Base-by-base conservation (phyloP, 495 filamentous ascomycete species). In the Tuber borchii region DNA sequence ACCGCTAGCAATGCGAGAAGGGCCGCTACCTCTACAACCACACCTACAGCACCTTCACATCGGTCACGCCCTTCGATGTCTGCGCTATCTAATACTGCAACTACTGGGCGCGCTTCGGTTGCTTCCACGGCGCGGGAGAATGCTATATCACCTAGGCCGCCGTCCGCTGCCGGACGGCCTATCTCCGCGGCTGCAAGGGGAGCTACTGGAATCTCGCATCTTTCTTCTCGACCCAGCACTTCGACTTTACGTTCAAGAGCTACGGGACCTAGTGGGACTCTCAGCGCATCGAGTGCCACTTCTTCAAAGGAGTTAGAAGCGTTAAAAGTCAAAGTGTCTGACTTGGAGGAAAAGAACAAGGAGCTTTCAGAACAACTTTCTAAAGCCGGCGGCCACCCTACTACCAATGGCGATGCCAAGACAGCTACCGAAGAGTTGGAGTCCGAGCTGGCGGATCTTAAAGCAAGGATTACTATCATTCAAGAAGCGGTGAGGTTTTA, bases 291-390 rank as follows among this genome's bases (percentile, higher is more conserved):
- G 17, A 71, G 39, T 34, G 6, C 70, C 42, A 71, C 71, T 37
- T 48, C 77, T 68, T 71, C 72, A 26, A 82, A 82, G 34, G 81
- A 82, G n/a, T 61, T 82, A 16, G 81, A 82, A 69, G 31, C 61
- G 10, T 69, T 82, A 20, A 82, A 75, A 48, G 69, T 48, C 34
- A 81, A 78, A 65, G 68, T 82, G 72, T 39, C 73, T 5, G 81
- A 76, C n/a, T 72, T 82, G 17, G 79, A 83, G 76, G 78, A 72
- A 71, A 65, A 79, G 46, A 83, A 83, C 31, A 82, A 69, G 39
- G 61, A 71, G 22, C 74, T 83, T 19, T 61, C 37, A 17, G 76
- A 74, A 43, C 69, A 81, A 46, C 43, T 83, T 9, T 73, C 69
- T 12, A 82, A 75, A 42, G 73, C 77, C 39, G 80, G 26, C 26